These are phyloP conservation scores for Zymoseptoria brevis DNA, from an alignment of 2,329 filamentous ascomycete genomes.

Conservation along the genomic window DNA sequence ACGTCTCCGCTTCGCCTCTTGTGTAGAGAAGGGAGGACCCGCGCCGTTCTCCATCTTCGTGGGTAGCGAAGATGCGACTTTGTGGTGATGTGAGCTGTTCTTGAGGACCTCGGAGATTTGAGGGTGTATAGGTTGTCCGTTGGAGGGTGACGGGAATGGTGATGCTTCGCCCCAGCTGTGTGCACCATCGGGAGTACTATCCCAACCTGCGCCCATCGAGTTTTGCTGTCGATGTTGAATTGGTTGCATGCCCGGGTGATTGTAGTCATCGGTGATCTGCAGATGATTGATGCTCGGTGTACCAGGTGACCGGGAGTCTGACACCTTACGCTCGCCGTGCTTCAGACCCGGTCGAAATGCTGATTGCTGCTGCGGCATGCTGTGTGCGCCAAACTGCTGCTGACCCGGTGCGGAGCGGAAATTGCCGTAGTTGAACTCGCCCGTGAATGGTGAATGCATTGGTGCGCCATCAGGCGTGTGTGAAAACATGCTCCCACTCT, in stretches of 20 bases:
- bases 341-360: slow-evolving; percentile 24
- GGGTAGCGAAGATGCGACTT: slow-evolving; percentile 59
- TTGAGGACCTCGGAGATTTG: slow-evolving; percentile 86
- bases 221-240: slow-evolving; percentile 45
- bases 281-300: slow-evolving; percentile 67
- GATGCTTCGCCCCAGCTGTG: slow-evolving; percentile 77
- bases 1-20: slow-evolving; percentile 87
- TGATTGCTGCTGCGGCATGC: slow-evolving; percentile 28
- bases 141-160: slow-evolving; percentile 78
- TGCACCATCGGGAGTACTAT: slow-evolving; percentile 66
- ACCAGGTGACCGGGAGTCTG: slow-evolving; percentile 69
- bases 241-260: slow-evolving; percentile 27
- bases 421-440: slow-evolving; percentile 66
- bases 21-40: slow-evolving; percentile 53
- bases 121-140: slow-evolving; percentile 53
- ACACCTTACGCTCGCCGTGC: slow-evolving; percentile 52
- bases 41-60: slow-evolving; percentile 63
- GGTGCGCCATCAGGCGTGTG: slow-evolving; percentile 87
- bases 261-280: slow-evolving; percentile 54
- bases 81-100: slow-evolving; percentile 60
- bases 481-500: slow-evolving; percentile 70
- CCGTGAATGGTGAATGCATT: slow-evolving; percentile 81
- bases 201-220: slow-evolving; percentile 71
- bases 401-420: slow-evolving; percentile 62
- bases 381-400: slow-evolving; percentile 33